A percentile compares a stretch with the other conserved stretches of the same genome.
phyloP scores from a whole-genome alignment of 495 filamentous ascomycete species.

The Cercophora sp. region DNA sequence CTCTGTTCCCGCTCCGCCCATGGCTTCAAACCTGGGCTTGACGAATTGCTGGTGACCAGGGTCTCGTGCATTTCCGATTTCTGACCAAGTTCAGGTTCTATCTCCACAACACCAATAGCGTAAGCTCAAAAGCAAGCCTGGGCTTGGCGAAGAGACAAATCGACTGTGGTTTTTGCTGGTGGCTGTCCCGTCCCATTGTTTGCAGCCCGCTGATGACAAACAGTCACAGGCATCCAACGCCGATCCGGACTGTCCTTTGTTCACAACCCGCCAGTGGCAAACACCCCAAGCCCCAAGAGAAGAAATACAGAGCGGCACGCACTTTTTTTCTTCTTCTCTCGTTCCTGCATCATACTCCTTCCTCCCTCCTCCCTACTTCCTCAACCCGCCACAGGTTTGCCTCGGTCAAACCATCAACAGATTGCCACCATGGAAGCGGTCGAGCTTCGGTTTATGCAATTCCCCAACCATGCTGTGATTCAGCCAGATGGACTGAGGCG shows the following conservation, averaged over 20 bases:
- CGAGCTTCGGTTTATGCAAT: not conserved
- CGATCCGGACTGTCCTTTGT: not conserved
- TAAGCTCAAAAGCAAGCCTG: not conserved
- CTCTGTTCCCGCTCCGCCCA: too few species aligned
- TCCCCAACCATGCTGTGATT: not conserved
- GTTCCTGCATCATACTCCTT: not conserved
- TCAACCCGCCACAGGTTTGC: not conserved
- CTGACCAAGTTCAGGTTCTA: too few species aligned
- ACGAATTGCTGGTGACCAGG: too few species aligned
- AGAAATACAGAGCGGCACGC: not conserved
- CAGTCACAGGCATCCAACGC: not conserved
- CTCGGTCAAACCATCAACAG: not conserved
- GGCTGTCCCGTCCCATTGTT: not conserved
- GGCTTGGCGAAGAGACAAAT: not conserved
- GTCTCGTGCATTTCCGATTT: too few species aligned
- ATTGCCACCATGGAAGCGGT: not conserved
- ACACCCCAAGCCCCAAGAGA: constrained; percentile 1
- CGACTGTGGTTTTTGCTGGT: not conserved
- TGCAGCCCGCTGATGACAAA: not conserved
- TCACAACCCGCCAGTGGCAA: not conserved
- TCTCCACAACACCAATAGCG: not conserved
- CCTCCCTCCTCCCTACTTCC: not conserved
- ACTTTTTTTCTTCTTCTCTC: not conserved
- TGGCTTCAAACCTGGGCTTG: too few species aligned
- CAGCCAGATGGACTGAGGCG: not conserved